Conservation (phyloP, 2,329 filamentous ascomycete species). For the Chaetomiaceae sp. region DNA sequence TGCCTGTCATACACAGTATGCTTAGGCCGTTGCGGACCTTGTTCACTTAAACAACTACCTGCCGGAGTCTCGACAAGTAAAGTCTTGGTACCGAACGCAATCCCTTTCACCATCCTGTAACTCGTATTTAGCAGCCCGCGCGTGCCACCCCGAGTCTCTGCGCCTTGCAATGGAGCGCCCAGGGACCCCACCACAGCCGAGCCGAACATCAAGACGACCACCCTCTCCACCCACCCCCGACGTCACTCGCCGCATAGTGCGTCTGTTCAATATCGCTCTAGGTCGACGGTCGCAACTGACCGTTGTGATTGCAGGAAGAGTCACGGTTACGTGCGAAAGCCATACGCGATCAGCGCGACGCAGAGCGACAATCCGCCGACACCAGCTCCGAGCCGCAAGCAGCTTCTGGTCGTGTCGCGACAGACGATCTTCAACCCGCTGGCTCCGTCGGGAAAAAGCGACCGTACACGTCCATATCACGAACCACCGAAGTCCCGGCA, state of each 20-base stretch:
- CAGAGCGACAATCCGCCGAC: constrained; percentile 49
- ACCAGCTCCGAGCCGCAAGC: constrained; percentile 41
- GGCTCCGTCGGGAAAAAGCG: constrained; percentile 62
- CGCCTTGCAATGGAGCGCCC: constrained; percentile 41
- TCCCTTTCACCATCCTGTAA: too few relatives aligned
- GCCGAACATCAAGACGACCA: constrained; percentile 26
- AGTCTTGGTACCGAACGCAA: too few relatives aligned
- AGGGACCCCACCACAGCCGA: constrained; percentile 38
- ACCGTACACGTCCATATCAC: constrained; percentile 58
- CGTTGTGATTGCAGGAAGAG: constrained; percentile 59
- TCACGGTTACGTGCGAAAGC: constrained; percentile 86
- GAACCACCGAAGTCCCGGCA: constrained; percentile 43
- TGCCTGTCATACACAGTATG: too few relatives aligned
- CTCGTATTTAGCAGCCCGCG: too few relatives aligned
- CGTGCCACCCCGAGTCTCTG: too few relatives aligned
- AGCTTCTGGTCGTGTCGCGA: constrained; percentile 67
- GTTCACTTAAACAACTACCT: too few relatives aligned
- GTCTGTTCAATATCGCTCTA: constrained; percentile 23
- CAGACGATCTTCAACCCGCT: constrained; percentile 55
- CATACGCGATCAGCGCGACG: constrained; percentile 67
- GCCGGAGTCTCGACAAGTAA: too few relatives aligned
- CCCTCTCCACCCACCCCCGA: constrained; percentile 50
- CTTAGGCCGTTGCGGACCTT: too few relatives aligned
- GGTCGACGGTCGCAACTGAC: not conserved
- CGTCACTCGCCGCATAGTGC: constrained; percentile 50